phyloP scores from a whole-genome alignment of 345 rosid species.

The Sonneratia caseolaris region DNA sequence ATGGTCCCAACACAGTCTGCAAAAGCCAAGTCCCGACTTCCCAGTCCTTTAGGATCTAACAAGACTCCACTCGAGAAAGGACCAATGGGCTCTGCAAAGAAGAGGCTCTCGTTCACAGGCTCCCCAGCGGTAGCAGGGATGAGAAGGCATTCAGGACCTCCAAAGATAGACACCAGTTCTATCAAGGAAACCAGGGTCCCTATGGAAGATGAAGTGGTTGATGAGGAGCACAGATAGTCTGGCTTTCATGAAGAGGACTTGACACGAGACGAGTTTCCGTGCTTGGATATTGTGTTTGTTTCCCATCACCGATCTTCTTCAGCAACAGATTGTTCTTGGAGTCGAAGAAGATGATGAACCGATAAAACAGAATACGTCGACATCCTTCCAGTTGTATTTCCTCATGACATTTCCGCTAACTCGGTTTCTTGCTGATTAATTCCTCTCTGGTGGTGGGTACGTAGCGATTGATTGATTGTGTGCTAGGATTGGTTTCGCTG shows the following conservation, averaged over 20 bases:
- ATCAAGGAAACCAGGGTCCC: constrained; percentile 18
- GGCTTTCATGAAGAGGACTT: not conserved
- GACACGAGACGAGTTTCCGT: not conserved
- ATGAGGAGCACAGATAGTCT: not conserved
- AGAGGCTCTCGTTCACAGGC: constrained; percentile 50
- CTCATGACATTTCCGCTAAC: not conserved
- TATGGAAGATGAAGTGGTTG: constrained; percentile 3
- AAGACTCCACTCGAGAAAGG: constrained; percentile 22
- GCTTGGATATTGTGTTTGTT: not conserved
- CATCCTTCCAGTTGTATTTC: not conserved
- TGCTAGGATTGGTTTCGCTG: not conserved
- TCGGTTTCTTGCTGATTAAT: not conserved
- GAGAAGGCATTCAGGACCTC: constrained; percentile 61
- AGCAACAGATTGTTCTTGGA: not conserved
- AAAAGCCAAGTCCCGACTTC: constrained; percentile 41
- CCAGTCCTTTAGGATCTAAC: constrained; percentile 32
- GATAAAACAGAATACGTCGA: not conserved
- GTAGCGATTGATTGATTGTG: not conserved
- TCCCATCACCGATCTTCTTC: not conserved
- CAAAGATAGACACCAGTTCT: constrained; percentile 31
- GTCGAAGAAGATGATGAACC: not conserved
- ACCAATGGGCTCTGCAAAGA: constrained; percentile 30
- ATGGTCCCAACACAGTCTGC: constrained; percentile 65
- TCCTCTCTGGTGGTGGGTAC: not conserved
- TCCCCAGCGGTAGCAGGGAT: constrained; percentile 35